A percentile compares a stretch with the other conserved stretches of the same genome.
phyloP scores from a whole-genome alignment of 345 rosid genomes.

The Citrus maxima region DNA sequence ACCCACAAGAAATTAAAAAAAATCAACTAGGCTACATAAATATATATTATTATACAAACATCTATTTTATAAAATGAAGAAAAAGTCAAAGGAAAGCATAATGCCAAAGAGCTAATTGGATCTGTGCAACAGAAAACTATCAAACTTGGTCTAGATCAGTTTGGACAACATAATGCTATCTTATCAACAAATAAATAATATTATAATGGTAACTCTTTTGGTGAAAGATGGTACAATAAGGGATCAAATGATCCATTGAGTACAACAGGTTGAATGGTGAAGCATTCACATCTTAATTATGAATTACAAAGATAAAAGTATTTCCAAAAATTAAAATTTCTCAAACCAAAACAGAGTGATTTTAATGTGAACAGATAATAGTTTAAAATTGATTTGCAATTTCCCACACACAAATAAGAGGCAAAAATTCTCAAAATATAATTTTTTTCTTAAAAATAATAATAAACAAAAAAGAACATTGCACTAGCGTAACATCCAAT shows the following conservation, averaged over 20 bases:
- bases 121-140: neutral
- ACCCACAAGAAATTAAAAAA: too few species aligned
- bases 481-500: slow-evolving; percentile 12
- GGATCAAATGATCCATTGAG: neutral
- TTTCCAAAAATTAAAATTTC: neutral
- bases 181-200: neutral
- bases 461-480: neutral
- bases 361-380: neutral
- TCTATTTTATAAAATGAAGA: neutral
- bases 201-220: neutral
- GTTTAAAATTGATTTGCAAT: neutral
- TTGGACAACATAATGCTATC: neutral
- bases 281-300: neutral
- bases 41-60: neutral
- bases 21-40: neutral
- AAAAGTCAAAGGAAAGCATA: neutral
- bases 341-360: neutral
- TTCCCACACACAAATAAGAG: neutral
- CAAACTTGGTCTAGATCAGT: neutral
- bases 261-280: neutral
- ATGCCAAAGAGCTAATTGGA: too few species aligned
- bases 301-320: neutral
- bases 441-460: neutral
- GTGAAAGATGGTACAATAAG: neutral
- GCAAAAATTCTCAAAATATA: neutral